Evolutionary conservation across 176 grass and related monocot genomes (phyloP), one percentile per base, ranked within the genome.

Genomic region (Ensete ventricosum): DNA sequence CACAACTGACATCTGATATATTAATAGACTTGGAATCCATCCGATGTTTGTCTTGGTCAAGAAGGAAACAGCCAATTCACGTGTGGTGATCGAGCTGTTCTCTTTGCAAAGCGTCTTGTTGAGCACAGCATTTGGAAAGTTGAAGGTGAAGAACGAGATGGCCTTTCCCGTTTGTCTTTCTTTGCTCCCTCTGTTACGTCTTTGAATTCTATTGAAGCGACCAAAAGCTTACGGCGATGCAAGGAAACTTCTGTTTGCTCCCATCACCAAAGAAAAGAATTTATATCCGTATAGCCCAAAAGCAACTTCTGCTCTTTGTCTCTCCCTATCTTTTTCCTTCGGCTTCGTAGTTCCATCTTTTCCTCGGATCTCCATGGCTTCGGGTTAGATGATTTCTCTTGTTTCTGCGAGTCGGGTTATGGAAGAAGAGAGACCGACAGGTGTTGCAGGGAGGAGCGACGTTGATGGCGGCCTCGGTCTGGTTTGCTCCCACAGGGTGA

Each of bases 131-230:
- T 62, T 8, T 19, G 58, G 64, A 66, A 27, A 13, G 9, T 2
- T 26, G 10, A 22, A 27, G 24, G 2, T 12, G 11, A 67, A 3
- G 64, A 67, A 43, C 12, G 11, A 29, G 10, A 67, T 14, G 2
- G 3, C 1, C 64, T 3, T 4, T 13, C 25, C 13, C 64, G 16
- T 67, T 2, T 6, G 11, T 34, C 34, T 43, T 43, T 43, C 34
- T 43, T 43, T 67, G 21, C 2, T 12, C 27, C 64, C 43, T 43
- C 10, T 48, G 29, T 17, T 17, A 43, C 65, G 12, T 48, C 25
- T 48, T 67, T 67, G 65, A 67, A 67, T 67, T 67, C 64, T 67
- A 27, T 48, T 6, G 14, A 67, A 67, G 26, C 65, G 43, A 67
- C 65, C 65, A 67, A 67, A 34, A 67, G 26, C 0, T 67, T 67